Conservation (phyloP, 164 flowering plant genomes). For the Dillenia turbinata region DNA sequence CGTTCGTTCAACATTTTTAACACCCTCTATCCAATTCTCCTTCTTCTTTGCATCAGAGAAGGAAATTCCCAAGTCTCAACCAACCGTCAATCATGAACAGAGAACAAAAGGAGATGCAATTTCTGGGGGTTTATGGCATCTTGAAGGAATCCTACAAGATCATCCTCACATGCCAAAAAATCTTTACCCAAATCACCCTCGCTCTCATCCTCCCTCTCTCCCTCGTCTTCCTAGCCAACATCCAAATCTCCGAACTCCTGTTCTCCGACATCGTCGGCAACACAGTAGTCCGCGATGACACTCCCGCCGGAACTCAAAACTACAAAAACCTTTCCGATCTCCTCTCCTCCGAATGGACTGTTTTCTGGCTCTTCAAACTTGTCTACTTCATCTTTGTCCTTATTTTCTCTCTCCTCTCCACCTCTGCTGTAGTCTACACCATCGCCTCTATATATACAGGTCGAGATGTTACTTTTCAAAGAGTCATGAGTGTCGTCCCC, state of each 20-base stretch:
- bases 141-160: conserved; percentile 22
- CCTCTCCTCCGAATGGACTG: conserved; percentile 21
- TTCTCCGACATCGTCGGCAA: conserved; percentile 10
- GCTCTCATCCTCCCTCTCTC: conserved; percentile 25
- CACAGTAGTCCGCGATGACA: background rate
- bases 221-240: conserved; percentile 18
- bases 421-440: conserved; percentile 46
- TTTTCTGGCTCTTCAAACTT: conserved; percentile 21
- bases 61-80: too few relatives aligned
- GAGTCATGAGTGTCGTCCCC: conserved; percentile 40
- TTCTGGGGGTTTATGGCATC: conserved; percentile 23
- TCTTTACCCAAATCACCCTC: conserved; percentile 23
- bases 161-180: conserved; percentile 15
- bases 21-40: too few relatives aligned
- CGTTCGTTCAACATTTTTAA: too few relatives aligned
- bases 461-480: conserved; percentile 21
- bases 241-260: conserved; percentile 10
- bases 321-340: conserved; percentile 14
- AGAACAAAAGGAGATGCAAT: conserved; percentile 25
- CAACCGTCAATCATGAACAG: conserved; percentile 11
- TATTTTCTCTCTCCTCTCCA: conserved; percentile 41
- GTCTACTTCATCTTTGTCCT: conserved; percentile 26
- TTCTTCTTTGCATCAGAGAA: too few relatives aligned
- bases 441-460: conserved; percentile 36
- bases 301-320: conserved; percentile 5